These are phyloP conservation scores for Colletotrichum sp. DNA, from an alignment of 2,329 filamentous ascomycete species.

Conservation along the genomic window DNA sequence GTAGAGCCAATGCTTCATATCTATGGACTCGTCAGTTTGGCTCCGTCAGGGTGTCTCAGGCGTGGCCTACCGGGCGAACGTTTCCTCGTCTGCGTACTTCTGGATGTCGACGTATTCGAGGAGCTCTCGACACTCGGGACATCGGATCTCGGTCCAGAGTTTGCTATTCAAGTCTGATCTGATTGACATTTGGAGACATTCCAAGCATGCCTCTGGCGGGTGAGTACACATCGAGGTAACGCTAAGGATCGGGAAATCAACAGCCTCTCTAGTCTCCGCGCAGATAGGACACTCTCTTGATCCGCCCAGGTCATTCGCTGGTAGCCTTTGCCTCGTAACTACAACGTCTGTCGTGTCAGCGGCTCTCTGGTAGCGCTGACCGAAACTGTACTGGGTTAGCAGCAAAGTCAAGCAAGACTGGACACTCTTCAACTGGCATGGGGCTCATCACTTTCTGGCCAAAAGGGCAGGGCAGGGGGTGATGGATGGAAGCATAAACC, in stretches of 20 bases:
- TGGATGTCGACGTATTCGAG: slow-evolving; percentile 51
- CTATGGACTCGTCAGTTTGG: slow-evolving; percentile 24
- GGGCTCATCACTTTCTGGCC: background rate
- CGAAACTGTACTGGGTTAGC: slow-evolving; percentile 29
- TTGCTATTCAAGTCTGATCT: slow-evolving; percentile 35
- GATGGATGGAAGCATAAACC: background rate
- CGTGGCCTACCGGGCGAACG: slow-evolving; percentile 44
- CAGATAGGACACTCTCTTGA: slow-evolving; percentile 41
- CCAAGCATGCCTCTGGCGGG: slow-evolving; percentile 35
- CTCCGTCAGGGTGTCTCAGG: background rate
- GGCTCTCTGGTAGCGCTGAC: slow-evolving; percentile 37
- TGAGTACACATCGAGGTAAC: slow-evolving; percentile 39
- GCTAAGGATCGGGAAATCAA: slow-evolving; percentile 35
- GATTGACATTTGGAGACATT: slow-evolving; percentile 40
- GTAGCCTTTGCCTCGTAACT: slow-evolving; percentile 34
- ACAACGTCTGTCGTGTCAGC: slow-evolving; percentile 29
- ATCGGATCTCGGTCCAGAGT: slow-evolving; percentile 52
- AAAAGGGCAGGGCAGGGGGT: background rate
- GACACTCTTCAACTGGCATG: background rate
- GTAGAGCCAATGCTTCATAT: slow-evolving; percentile 48
- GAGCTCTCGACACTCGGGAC: slow-evolving; percentile 53
- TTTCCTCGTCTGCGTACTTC: slow-evolving; percentile 45
- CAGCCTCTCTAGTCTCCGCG: slow-evolving; percentile 31
- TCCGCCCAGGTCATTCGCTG: slow-evolving; percentile 24
- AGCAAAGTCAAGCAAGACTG: background rate